Evolutionary conservation across 2,329 filamentous ascomycete genomes (phyloP), one percentile per base, ranked within the genome.

Genomic region (Aspergillus chevalieri): DNA sequence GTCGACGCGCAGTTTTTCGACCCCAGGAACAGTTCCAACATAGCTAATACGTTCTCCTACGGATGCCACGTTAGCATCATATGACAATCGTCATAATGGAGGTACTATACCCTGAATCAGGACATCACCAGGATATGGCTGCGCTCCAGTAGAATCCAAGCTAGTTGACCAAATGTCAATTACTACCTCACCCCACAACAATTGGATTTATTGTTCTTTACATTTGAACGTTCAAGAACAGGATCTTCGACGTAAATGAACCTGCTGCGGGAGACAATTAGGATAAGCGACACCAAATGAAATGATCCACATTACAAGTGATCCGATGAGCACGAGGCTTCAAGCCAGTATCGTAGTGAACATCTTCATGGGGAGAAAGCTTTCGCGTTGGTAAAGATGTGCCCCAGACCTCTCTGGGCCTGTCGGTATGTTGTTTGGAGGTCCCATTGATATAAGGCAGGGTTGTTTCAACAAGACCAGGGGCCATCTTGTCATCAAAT

Each of bases 71-170:
- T 44, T 22, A 44, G 14, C 3, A 15, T 30, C 22, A 22, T 34
- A 21, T 8, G 2, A 12, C 6, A 15, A 3, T 36, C 43, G 26
- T 28, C 10, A 28, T 28, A 12, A 28, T 12, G 12, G 10, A 28
- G 4, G 26, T 28, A 45, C 17, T 9, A 15, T 55, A 66, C 70
- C 68, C 60, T 69, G 54, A 24, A 74, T 68, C 15, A 66, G 60
- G 0, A 74, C 69, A 57, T 73, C 69, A 4, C 71, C 71, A 4
- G 38, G 57, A 48, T 71, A 74, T 0, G 69, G 65, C 9, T 66
- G 62, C 15, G 49, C 49, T 3, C 71, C 68, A 3, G 70, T 72
- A 1, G 66, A 66, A 30, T 74, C 72, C 2, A 74, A 43, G 43
- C 73, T 72, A 12, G 15, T 64, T 64, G 14, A 74, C 14, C 12